Conservation (phyloP, 805 yeast genomes). For the Candida adriatica region DNA sequence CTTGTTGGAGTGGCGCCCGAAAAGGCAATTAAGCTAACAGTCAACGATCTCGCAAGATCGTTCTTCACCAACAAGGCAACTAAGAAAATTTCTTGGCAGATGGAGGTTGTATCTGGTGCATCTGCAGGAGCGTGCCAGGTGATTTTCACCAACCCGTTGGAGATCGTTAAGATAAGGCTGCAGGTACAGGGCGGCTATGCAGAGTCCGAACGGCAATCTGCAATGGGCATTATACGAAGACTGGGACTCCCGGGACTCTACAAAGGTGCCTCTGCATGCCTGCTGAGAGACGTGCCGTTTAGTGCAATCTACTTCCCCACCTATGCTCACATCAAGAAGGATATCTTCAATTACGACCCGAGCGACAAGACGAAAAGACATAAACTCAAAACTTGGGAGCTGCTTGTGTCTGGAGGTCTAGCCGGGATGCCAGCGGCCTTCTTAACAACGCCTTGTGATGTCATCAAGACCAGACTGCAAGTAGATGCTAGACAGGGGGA, state of each 20-base stretch:
- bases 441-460: constrained; percentile 95
- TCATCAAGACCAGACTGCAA: constrained; percentile 90
- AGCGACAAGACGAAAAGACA: constrained; percentile 45
- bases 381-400: constrained; percentile 72
- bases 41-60: constrained; percentile 80
- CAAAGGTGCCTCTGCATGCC: constrained; percentile 87
- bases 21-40: constrained; percentile 93
- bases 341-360: constrained; percentile 79
- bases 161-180: constrained; percentile 88
- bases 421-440: constrained; percentile 99
- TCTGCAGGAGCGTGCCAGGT: constrained; percentile 97
- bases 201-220: constrained; percentile 31
- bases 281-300: constrained; percentile 92
- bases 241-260: constrained; percentile 83
- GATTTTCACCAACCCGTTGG: constrained; percentile 90
- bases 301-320: constrained; percentile 97
- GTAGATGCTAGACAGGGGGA: constrained; percentile 75
- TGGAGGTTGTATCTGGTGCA: constrained; percentile 86
- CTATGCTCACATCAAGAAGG: constrained; percentile 85
- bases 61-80: constrained; percentile 49
- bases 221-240: constrained; percentile 65
- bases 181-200: constrained; percentile 81
- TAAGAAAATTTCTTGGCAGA: constrained; percentile 41
- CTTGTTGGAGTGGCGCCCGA: constrained; percentile 97
- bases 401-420: constrained; percentile 80